Evolutionary conservation across 2,329 filamentous ascomycete species (phyloP).

Genomic region (Aaosphaeria pasadenensis): DNA sequence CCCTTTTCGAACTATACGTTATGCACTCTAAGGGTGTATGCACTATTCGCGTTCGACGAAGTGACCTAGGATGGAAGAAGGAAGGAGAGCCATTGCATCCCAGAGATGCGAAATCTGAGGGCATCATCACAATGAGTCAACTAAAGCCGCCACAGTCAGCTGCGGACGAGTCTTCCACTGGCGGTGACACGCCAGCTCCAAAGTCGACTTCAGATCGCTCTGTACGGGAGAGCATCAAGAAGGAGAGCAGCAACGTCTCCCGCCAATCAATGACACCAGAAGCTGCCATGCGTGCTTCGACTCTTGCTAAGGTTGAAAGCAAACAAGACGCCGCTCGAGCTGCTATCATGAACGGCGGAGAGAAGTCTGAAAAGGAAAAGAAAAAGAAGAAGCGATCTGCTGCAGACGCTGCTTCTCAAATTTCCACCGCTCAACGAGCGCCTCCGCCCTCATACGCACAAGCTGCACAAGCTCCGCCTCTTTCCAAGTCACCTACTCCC

Average conservation of each 20-base stretch:
- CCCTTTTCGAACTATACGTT: slow-evolving; percentile 89
- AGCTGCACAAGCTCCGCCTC: slow-evolving; percentile 32
- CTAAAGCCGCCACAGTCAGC: slow-evolving; percentile 45
- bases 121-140: slow-evolving; percentile 71
- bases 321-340: slow-evolving; percentile 41
- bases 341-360: slow-evolving; percentile 39
- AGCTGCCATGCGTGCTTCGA: slow-evolving; percentile 38
- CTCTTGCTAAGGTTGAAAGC: slow-evolving; percentile 40
- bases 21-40: slow-evolving; percentile 99
- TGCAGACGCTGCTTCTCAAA: slow-evolving; percentile 49
- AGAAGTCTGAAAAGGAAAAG: slow-evolving; percentile 49
- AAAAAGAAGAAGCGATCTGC: slow-evolving; percentile 62
- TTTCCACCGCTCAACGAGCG: slow-evolving; percentile 18
- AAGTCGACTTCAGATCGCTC: slow-evolving; percentile 35
- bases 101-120: slow-evolving; percentile 72
- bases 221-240: slow-evolving; percentile 33
- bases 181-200: slow-evolving; percentile 28
- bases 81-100: slow-evolving; percentile 83
- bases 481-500: slow-evolving; percentile 28
- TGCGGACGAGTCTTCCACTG: slow-evolving; percentile 35
- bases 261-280: slow-evolving; percentile 36
- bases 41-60: slow-evolving; percentile 78
- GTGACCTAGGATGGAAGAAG: slow-evolving; percentile 85
- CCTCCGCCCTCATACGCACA: slow-evolving; percentile 41
- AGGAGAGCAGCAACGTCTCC: slow-evolving; percentile 31